A percentile compares a stretch with the other conserved stretches of the same genome.
Evolutionary conservation across 805 yeast species (phyloP).

Genomic region (Ogataea methylovora): DNA sequence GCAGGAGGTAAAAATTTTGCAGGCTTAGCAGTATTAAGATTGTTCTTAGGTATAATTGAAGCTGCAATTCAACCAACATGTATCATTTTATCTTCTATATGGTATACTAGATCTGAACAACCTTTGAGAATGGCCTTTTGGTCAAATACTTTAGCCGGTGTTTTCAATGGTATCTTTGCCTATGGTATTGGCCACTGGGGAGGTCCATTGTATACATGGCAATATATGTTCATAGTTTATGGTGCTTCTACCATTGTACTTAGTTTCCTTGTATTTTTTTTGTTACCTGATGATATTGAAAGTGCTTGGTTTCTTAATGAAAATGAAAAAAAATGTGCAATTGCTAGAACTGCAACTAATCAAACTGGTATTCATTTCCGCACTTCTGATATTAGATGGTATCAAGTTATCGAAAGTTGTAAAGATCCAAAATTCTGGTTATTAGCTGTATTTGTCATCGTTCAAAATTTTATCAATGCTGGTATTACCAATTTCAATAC

Average conservation of each 20-base stretch:
- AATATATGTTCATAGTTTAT: slow-evolving; percentile 32
- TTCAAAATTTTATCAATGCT: slow-evolving; percentile 4
- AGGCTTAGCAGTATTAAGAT: slow-evolving; percentile 39
- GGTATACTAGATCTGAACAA: slow-evolving; percentile 28
- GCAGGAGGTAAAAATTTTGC: slow-evolving; percentile 38
- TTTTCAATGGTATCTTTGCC: slow-evolving; percentile 9
- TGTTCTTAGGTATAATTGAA: slow-evolving; percentile 40
- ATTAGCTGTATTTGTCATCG: slow-evolving; percentile 4
- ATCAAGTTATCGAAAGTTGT: slow-evolving; percentile 18
- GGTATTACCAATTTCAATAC: slow-evolving; percentile 3
- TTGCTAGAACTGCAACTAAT: slow-evolving; percentile 23
- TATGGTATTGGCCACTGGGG: slow-evolving; percentile 20
- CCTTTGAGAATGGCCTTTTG: slow-evolving; percentile 23
- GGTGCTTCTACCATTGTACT: slow-evolving; percentile 36
- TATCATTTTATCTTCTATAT: slow-evolving; percentile 26
- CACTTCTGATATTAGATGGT: slow-evolving; percentile 19
- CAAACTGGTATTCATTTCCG: slow-evolving; percentile 34
- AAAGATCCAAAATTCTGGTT: slow-evolving; percentile 34
- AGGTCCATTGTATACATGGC: slow-evolving; percentile 29
- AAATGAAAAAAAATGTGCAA: slow-evolving; percentile 31
- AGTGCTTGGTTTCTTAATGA: slow-evolving; percentile 35
- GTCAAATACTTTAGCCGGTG: slow-evolving; percentile 23
- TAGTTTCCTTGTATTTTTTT: slow-evolving; percentile 11
- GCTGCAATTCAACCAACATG: slow-evolving; percentile 26
- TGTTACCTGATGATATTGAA: slow-evolving; percentile 35